A percentile compares a stretch with the other conserved stretches of the same genome.
Evolutionary conservation across 768 basidiomycete genomes (phyloP).

Genomic region (Sporobolomyces phaffii): DNA sequence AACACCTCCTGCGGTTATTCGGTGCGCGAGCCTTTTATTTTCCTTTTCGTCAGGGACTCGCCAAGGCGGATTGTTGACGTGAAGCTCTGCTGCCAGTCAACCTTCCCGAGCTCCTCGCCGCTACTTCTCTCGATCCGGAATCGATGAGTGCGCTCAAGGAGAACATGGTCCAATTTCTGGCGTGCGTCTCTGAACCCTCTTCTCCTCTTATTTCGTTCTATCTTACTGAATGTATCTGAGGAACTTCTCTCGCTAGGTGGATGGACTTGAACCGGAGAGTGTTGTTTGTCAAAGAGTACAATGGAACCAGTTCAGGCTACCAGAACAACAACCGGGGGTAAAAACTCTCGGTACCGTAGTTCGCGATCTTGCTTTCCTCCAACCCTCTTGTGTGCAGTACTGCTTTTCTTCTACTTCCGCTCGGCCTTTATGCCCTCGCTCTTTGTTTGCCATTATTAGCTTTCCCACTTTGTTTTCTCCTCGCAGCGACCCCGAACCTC

Average conservation of each 20-base stretch:
- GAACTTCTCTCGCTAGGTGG: too few relatives aligned
- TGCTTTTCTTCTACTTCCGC: too few relatives aligned
- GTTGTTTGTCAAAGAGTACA: conserved; percentile 72
- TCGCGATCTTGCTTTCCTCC: neutral
- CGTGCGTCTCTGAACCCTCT: conserved; percentile 51
- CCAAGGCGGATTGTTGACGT: too few relatives aligned
- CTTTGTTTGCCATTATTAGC: too few relatives aligned
- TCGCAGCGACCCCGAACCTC: too few relatives aligned
- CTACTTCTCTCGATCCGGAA: conserved; percentile 83
- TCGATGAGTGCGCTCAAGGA: conserved; percentile 75
- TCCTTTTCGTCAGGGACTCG: too few relatives aligned
- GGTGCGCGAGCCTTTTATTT: conserved; percentile 58
- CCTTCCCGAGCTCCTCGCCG: conserved; percentile 80
- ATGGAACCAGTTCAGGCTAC: conserved; percentile 67
- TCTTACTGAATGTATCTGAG: neutral
- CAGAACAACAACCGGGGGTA: conserved; percentile 55
- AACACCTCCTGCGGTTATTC: conserved; percentile 84
- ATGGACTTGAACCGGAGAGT: conserved; percentile 68
- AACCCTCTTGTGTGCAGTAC: neutral
- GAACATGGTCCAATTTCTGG: conserved; percentile 79
- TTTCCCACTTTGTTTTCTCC: too few relatives aligned
- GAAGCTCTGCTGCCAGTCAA: conserved; percentile 54
- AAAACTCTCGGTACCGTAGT: neutral
- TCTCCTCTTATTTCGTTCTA: neutral
- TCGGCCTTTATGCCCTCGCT: neutral